Conservation (phyloP, 345 rosid genomes). For the Citrus reticulata region DNA sequence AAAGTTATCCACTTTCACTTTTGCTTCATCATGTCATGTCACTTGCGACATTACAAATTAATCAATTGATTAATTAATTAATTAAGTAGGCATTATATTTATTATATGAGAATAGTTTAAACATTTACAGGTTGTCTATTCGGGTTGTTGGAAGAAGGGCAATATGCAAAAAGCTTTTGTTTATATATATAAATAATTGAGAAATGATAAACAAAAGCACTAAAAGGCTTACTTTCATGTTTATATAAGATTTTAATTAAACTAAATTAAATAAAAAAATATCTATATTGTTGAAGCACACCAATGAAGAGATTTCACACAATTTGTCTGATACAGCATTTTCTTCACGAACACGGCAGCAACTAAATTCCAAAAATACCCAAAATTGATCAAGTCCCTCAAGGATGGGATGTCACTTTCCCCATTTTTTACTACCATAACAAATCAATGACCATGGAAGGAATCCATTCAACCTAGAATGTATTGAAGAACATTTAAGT, state of each 20-base stretch:
- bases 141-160: neutral
- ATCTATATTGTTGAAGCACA: neutral
- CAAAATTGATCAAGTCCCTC: neutral
- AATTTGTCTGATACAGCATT: neutral
- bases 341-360: conserved; percentile 1
- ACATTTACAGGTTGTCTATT: conserved; percentile 6
- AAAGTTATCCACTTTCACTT: neutral
- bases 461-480: neutral
- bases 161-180: neutral
- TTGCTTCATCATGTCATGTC: conserved; percentile 3
- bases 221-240: neutral
- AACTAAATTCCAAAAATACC: neutral
- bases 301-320: neutral
- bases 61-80: neutral
- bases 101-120: neutral
- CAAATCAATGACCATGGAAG: neutral
- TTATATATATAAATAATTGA: neutral
- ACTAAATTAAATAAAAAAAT: too few relatives aligned
- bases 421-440: neutral
- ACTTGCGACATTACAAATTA: neutral
- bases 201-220: neutral
- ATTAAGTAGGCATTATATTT: neutral
- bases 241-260: too few relatives aligned
- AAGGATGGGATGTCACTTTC: neutral
- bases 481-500: too few relatives aligned